Base-by-base conservation (phyloP, 768 basidiomycete genomes). In the Amanita polypyramis region DNA sequence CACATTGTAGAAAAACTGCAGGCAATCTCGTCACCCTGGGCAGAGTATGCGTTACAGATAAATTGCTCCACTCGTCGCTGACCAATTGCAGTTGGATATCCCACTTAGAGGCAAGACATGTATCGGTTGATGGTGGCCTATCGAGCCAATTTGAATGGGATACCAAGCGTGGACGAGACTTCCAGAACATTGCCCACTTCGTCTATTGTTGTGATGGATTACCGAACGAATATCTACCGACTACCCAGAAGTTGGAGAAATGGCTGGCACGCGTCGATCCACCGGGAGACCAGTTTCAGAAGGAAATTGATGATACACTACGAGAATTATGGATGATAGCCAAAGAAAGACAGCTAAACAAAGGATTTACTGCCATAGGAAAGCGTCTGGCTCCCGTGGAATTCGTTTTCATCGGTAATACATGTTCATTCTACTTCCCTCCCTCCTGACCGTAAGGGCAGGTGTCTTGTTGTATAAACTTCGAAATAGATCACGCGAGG, bases 341-440 rank as follows among this genome's bases (percentile, higher is more conserved):
- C 2, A 56, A 52, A 8, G 62, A 69, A 25, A 17, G 50, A 0
- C 37, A 56, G 5, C 62, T 75, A 29, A 73, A 71, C n/a, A 51
- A 58, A 10, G 78, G 69, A 2, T 81, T 88, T 54, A 64, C 52
- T 14, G 64, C 69, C 20, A 72, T 84, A n/a, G 65, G 67, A 48
- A 73, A 77, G 51, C 72, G 78, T 21, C 72, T 89, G 34, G 78
- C 84, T 1, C 85, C 85, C 1, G 77, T 82, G 6, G 83, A 88
- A 57, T 85, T 91, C 58, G 77, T 89, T 27, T 90, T 85, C 61
- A 79, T 88, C 35, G 85, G 89, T 89, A 57, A 51, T 72, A n/a
- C 63, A 5, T 11, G 6, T 21, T 42, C 20, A 33, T 21, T 14
- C 14, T 14, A 17, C 4, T 40, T 40, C 14, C 51, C 20, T 23